Conservation (phyloP, 1,284 basidiomycete species). For the Trichosporon inkin region DNA sequence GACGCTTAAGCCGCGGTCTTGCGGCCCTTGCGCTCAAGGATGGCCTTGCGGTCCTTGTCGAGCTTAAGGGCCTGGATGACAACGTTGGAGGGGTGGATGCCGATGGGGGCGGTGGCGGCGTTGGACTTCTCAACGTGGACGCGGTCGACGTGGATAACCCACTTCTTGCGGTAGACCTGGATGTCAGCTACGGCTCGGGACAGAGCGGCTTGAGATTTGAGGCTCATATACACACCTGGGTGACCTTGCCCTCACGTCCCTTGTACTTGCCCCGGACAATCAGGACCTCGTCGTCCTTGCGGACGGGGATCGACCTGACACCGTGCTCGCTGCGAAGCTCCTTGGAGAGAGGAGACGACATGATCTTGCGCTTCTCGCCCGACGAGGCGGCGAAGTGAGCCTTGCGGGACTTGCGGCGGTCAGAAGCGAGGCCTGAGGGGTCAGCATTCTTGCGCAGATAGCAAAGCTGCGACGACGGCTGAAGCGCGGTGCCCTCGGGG, state of each 20-base stretch:
- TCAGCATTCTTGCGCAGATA: conserved; percentile 7
- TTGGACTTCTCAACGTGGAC: conserved; percentile 98
- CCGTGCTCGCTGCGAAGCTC: conserved; percentile 90
- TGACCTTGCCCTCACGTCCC: conserved; percentile 96
- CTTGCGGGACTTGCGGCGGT: conserved; percentile 92
- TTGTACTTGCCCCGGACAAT: conserved; percentile 96
- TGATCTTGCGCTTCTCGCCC: conserved; percentile 90
- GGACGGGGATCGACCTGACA: conserved; percentile 89
- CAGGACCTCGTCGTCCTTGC: conserved; percentile 97
- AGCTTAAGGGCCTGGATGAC: conserved; percentile 85
- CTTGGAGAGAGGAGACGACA: conserved; percentile 94
- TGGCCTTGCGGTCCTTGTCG: conserved; percentile 53
- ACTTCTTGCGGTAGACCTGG: conserved; percentile 98
- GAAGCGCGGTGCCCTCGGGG: too few species aligned
- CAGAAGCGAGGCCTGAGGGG: conserved; percentile 46
- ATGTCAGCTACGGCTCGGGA: conserved; percentile 44
- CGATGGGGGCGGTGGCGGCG: conserved; percentile 88
- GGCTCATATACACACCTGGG: conserved; percentile 56
- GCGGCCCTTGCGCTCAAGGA: conserved; percentile 53
- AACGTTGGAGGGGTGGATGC: conserved; percentile 95
- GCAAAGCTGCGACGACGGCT: background rate
- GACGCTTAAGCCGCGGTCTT: conserved; percentile 40
- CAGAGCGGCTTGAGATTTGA: too few species aligned
- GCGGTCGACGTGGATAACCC: conserved; percentile 96
- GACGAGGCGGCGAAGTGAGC: conserved; percentile 92